Evolutionary conservation across 192 early-diverging fungal genomes (phyloP), one percentile per base, ranked within the genome.

Genomic region (Backusella liffmaniae): DNA sequence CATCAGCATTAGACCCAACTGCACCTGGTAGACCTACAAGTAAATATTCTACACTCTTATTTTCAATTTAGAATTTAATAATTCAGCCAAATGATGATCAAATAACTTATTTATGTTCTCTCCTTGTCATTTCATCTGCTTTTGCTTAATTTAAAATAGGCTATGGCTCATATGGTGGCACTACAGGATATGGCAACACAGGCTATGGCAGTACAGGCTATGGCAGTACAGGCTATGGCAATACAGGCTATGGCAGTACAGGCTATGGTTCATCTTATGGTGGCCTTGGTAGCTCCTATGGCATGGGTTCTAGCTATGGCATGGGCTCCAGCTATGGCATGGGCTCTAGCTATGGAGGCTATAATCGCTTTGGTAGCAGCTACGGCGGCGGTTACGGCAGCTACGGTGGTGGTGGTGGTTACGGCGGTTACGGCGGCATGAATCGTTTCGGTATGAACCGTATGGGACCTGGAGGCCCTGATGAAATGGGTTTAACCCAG

Each of bases 401-500:
- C 2, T 75, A 72, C 32, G 77, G 81, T 30, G 81, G 84, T 41
- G 76, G 76, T 21, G 75, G 83, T 3, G 46, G 70, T 0, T 90
- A 89, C 73, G 88, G 88, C 7, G 82, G 87, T 10, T 80, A 75
- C 37, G 79, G 80, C 56, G 76, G 83, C 32, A 78, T 72, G 2
- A 79, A 74, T 66, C 76, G 76, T 16, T 53, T 72, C 46, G 84
- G 84, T 9, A 81, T 80, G 18, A 87, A 88, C 39, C 21, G 39
- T 44, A 46, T 30, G 39, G 70, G 70, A 18, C 85, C 88, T 29
- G 82, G 84, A 7, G 87, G 84, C 0, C 91, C 91, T 72, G 84
- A 83, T 67, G 92, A 92, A 5, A 84, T 88, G 67, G 88, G 93
- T 26, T 77, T 94, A 23, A 91, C 92, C n/a, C 93, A 93, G 69